phyloP scores from a whole-genome alignment of 352 stramenopile genomes.

The Phytopythium montanum region DNA sequence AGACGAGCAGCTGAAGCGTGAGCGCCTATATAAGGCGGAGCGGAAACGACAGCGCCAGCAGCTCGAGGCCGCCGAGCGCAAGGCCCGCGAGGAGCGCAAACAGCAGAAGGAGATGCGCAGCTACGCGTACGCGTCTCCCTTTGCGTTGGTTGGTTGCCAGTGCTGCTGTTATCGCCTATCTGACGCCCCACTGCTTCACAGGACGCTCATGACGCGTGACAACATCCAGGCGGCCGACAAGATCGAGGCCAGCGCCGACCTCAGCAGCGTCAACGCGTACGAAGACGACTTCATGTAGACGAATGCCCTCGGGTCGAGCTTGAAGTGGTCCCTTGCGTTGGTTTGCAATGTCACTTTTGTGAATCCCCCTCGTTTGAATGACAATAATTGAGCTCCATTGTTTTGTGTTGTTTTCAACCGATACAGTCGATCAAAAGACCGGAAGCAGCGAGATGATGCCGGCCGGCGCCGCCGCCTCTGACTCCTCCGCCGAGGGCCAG shows the following conservation, averaged over 20 bases:
- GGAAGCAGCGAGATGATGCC: slow-evolving; percentile 11
- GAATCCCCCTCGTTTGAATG: too few relatives aligned
- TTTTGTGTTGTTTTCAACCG: too few relatives aligned
- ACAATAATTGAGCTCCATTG: too few relatives aligned
- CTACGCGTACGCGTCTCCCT: slow-evolving; percentile 47
- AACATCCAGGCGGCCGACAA: slow-evolving; percentile 54
- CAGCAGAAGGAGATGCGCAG: slow-evolving; percentile 74
- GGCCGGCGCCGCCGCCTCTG: neutral
- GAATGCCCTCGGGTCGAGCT: neutral
- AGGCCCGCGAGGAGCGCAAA: slow-evolving; percentile 54
- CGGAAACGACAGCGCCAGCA: slow-evolving; percentile 66
- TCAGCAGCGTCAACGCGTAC: slow-evolving; percentile 68
- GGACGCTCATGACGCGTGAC: slow-evolving; percentile 55
- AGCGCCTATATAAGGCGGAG: slow-evolving; percentile 67
- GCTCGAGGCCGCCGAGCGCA: slow-evolving; percentile 45
- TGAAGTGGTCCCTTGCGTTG: neutral
- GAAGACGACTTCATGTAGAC: slow-evolving; percentile 80
- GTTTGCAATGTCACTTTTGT: slow-evolving; percentile 4
- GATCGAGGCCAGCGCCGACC: slow-evolving; percentile 39
- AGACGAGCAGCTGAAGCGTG: slow-evolving; percentile 64
- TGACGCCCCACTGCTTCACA: slow-evolving; percentile 10
- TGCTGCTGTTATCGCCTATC: neutral
- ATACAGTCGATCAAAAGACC: neutral
- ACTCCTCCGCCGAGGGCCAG: slow-evolving; percentile 4
- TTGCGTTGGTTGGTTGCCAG: neutral